Percentiles rank a stretch among this genome's conserved stretches.
These are phyloP conservation scores for Russula vinacea DNA, from an alignment of 768 basidiomycete species.

Conservation along the genomic window DNA sequence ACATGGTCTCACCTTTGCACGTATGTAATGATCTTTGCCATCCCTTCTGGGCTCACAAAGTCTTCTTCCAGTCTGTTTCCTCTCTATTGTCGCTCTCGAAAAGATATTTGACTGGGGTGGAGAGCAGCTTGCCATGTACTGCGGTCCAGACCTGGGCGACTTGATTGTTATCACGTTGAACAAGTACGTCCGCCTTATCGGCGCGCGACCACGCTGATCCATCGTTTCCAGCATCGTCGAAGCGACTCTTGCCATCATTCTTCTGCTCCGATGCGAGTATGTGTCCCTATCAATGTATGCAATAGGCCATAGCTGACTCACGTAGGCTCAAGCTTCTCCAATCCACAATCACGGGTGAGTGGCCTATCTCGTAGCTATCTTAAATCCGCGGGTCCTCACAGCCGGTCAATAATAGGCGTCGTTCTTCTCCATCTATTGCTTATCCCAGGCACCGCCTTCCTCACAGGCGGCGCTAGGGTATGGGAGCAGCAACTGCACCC, in stretches of 20 bases:
- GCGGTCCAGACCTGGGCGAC: conserved; percentile 59
- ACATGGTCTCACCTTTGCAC: conserved; percentile 26
- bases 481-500: conserved; percentile 67
- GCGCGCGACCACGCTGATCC: not conserved
- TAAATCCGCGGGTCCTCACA: not conserved
- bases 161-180: conserved; percentile 61
- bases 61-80: conserved; percentile 51
- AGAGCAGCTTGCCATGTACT: conserved; percentile 55
- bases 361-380: conserved; percentile 8
- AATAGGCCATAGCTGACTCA: not conserved
- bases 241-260: conserved; percentile 65
- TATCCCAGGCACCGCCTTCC: conserved; percentile 65
- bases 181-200: conserved; percentile 45
- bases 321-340: conserved; percentile 60
- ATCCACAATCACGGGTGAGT: conserved; percentile 59
- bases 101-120: conserved; percentile 63
- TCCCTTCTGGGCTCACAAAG: not conserved
- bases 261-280: conserved; percentile 69
- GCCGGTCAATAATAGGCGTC: conserved; percentile 46
- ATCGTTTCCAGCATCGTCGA: conserved; percentile 54
- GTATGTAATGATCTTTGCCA: conserved; percentile 24
- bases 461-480: conserved; percentile 67
- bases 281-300: conserved; percentile 33
- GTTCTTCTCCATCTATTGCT: conserved; percentile 70
- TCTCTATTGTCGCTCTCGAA: conserved; percentile 65